phyloP scores from a whole-genome alignment of 2,329 filamentous ascomycete species.

The Trichoderma sp. region DNA sequence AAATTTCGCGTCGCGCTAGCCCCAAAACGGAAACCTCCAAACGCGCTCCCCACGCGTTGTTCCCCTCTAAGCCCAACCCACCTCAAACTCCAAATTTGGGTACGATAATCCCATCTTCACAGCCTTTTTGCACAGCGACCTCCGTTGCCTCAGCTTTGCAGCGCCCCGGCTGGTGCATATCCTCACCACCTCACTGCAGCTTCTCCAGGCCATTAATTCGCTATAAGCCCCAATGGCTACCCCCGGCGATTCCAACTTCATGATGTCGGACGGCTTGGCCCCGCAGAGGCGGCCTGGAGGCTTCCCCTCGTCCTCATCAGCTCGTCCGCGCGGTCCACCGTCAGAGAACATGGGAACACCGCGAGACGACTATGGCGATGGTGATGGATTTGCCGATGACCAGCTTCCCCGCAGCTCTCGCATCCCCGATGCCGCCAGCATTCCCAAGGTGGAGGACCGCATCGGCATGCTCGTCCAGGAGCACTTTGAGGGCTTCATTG shows the following conservation, averaged over 20 bases:
- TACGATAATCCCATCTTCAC: neutral
- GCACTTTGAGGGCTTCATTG: constrained; percentile 76
- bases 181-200: neutral
- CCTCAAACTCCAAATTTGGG: constrained; percentile 7
- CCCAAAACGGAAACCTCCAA: constrained; percentile 27
- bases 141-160: neutral
- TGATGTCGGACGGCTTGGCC: constrained; percentile 53
- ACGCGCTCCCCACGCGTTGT: constrained; percentile 31
- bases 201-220: neutral
- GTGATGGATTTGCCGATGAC: constrained; percentile 61
- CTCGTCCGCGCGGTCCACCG: constrained; percentile 56
- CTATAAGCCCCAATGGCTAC: constrained; percentile 42
- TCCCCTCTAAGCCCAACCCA: constrained; percentile 6
- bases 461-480: constrained; percentile 72
- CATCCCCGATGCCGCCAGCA: constrained; percentile 45
- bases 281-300: constrained; percentile 41
- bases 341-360: constrained; percentile 58
- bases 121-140: neutral
- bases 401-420: constrained; percentile 55
- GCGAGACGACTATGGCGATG: constrained; percentile 61
- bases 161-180: neutral
- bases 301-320: constrained; percentile 50
- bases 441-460: constrained; percentile 72
- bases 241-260: constrained; percentile 54
- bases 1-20: constrained; percentile 31